Evolutionary conservation across 768 basidiomycete genomes (phyloP).

Genomic region (Rhodotorula taiwanensis): DNA sequence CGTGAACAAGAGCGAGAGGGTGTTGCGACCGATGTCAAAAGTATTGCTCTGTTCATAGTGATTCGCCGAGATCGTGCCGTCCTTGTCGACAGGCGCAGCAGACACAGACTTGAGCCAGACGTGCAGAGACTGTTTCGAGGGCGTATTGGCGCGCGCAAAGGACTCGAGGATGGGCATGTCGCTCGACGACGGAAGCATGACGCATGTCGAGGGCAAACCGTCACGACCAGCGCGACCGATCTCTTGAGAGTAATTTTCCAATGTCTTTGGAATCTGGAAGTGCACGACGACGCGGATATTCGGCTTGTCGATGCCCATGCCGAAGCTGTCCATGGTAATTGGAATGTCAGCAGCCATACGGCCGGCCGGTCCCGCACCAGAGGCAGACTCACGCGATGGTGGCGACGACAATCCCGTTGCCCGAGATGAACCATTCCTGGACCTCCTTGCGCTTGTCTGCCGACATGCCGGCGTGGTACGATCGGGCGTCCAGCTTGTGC

Average conservation of each 20-base stretch:
- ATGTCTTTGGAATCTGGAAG: conserved; percentile 53
- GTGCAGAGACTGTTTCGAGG: conserved; percentile 43
- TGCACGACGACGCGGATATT: conserved; percentile 85
- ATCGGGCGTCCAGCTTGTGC: conserved; percentile 41
- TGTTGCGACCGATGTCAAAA: conserved; percentile 49
- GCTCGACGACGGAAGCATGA: conserved; percentile 49
- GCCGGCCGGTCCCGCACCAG: too few relatives aligned
- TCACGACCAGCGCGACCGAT: conserved; percentile 96
- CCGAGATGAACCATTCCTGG: conserved; percentile 63
- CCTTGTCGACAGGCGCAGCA: conserved; percentile 15
- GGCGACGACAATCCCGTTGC: conserved; percentile 77
- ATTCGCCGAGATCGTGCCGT: conserved; percentile 29
- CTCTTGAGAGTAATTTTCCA: conserved; percentile 62
- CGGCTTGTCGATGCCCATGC: conserved; percentile 88
- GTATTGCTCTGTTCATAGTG: conserved; percentile 21
- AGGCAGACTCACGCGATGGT: conserved; percentile 55
- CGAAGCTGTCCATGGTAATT: conserved; percentile 58
- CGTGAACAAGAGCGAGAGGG: conserved; percentile 51
- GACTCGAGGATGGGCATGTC: conserved; percentile 53
- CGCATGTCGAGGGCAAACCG: conserved; percentile 53
- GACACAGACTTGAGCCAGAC: conserved; percentile 34
- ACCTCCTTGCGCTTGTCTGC: conserved; percentile 46
- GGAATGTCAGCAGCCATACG: conserved; percentile 39
- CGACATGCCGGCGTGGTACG: conserved; percentile 50
- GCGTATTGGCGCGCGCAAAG: conserved; percentile 52